Conservation (phyloP, 2,329 filamentous ascomycete species). For the Penicillium sp. region DNA sequence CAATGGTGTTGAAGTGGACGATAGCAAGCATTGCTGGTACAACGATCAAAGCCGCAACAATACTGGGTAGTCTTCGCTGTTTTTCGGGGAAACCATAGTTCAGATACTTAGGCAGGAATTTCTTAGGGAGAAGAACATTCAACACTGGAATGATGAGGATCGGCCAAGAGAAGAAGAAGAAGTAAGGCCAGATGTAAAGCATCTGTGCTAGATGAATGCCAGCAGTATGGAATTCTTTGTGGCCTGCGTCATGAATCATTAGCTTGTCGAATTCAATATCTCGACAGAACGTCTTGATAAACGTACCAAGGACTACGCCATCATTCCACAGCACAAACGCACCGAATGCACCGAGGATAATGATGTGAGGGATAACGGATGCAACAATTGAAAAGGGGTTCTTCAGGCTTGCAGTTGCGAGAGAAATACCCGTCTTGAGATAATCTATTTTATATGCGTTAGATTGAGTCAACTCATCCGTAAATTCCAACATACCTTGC, state of each 20-base stretch:
- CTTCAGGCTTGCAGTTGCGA: slow-evolving; percentile 63
- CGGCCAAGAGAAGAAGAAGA: slow-evolving; percentile 87
- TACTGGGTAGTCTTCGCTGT: slow-evolving; percentile 46
- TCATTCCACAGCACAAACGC: slow-evolving; percentile 85
- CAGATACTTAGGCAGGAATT: slow-evolving; percentile 42
- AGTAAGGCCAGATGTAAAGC: slow-evolving; percentile 92
- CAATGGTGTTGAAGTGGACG: slow-evolving; percentile 84
- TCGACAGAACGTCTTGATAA: neutral
- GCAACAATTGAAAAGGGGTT: slow-evolving; percentile 49
- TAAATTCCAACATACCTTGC: slow-evolving; percentile 49
- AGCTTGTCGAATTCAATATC: neutral
- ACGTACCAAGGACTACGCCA: slow-evolving; percentile 82
- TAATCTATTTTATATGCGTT: slow-evolving; percentile 47
- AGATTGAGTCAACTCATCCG: slow-evolving; percentile 31
- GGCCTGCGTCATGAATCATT: slow-evolving; percentile 60
- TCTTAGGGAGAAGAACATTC: slow-evolving; percentile 42
- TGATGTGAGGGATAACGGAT: slow-evolving; percentile 59
- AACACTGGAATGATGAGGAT: slow-evolving; percentile 67
- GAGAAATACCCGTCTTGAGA: slow-evolving; percentile 63
- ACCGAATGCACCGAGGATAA: slow-evolving; percentile 70
- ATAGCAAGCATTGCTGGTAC: slow-evolving; percentile 53
- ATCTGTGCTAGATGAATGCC: slow-evolving; percentile 90
- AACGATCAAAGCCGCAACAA: slow-evolving; percentile 44
- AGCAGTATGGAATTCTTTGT: slow-evolving; percentile 92
- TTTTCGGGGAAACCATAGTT: slow-evolving; percentile 42